Base-by-base conservation (phyloP, 2,329 filamentous ascomycete species). In the Didymosphaeria variabile region DNA sequence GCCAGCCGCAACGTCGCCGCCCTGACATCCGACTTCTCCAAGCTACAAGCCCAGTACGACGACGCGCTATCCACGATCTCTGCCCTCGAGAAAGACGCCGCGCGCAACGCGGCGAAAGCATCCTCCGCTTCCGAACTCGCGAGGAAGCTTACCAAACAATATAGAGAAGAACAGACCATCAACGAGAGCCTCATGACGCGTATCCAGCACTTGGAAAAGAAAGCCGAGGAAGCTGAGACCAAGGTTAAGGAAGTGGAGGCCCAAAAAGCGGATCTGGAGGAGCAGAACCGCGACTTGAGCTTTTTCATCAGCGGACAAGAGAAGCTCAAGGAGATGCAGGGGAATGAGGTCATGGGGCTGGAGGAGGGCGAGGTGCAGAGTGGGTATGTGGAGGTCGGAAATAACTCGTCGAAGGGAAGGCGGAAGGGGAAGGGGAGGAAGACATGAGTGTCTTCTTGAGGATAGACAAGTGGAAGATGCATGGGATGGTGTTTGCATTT, bases 271-370 rank as follows among this genome's bases (percentile, higher is more conserved):
- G 93, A 97, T 67, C 79, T 97, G 46, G 87, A 89, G 66, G 93
- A 97, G 76, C 91, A 93, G 84, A 97, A 97, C 74, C 86, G 91
- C 15, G 94, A 97, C 75, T 76, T 97, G 74, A 89, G 85, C 54
- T 94, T 97, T 85, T 97, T 94, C 72, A 94, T 97, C 61, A 91
- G 88, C 21, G 91, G 92, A 0, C 88, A 91, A 77, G 89, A 95
- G 79, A 94, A 93, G 79, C 79, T 97, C 69, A 90, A 87, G 80
- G 86, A 90, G 77, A 80, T 93, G 79, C 86, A 85, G 31, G 85
- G 85, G 67, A 88, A 87, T 59, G 91, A 90, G n/a, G 91, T 94
- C 76, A 78, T 95, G 40, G 87, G 89, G 17, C 17, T 79, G 38
- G 55, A 73, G 66, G 90, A 90, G 55, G 91, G 91, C 0, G 91